A percentile compares a stretch with the other conserved stretches of the same genome.
Conservation (phyloP, 441 rosid species). For the Eutrema salsugineum region DNA sequence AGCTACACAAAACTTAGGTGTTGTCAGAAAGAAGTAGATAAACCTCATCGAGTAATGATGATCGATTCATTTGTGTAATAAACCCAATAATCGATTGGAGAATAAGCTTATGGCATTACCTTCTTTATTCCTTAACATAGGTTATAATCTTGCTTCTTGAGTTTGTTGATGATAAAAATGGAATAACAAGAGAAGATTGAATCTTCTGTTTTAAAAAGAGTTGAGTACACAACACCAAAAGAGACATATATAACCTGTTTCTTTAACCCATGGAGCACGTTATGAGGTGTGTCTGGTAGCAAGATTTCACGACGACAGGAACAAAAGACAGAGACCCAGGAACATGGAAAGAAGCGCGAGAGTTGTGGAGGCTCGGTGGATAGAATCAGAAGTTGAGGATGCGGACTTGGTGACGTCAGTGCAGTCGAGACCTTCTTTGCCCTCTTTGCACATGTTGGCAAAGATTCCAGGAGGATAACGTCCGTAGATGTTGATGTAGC, state of each 20-base stretch:
- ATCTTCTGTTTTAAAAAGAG: not conserved
- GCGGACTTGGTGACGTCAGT: slow-evolving; percentile 15
- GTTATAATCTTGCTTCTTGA: not conserved
- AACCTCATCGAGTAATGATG: not conserved
- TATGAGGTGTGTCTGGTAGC: not conserved
- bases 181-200: not conserved
- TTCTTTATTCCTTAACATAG: not conserved
- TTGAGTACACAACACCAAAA: not conserved
- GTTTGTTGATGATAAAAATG: not conserved
- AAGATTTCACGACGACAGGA: not conserved
- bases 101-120: slow-evolving; percentile 6
- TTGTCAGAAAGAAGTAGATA: not conserved
- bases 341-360: slow-evolving; percentile 4
- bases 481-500: slow-evolving; percentile 56
- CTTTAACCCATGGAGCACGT: not conserved
- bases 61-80: not conserved
- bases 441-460: slow-evolving; percentile 45
- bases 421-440: slow-evolving; percentile 50
- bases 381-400: slow-evolving; percentile 4
- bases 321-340: slow-evolving; percentile 3
- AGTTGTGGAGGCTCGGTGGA: not conserved
- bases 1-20: not conserved
- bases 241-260: not conserved
- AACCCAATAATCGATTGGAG: not conserved
- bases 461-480: slow-evolving; percentile 61